Evolutionary conservation across 2,329 filamentous ascomycete genomes (phyloP), one percentile per base, ranked within the genome.

Genomic region (Endoconidiophora laricicola): DNA sequence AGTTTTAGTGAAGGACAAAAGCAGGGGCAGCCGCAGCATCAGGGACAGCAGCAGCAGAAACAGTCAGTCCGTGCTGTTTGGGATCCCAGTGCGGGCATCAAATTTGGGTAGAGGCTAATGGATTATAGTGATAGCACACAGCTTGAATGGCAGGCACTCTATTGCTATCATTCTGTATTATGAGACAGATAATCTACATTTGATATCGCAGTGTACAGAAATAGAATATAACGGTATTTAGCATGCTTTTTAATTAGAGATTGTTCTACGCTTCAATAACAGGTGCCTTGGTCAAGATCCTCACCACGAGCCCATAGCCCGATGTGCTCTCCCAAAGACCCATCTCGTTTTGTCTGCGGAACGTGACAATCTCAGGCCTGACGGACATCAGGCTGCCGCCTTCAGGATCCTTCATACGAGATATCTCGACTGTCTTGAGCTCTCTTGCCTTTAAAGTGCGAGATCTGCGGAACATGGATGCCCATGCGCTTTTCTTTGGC

Each of bases 291-390:
- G 37, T 48, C 38, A 39, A 23, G 16, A 74, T 61, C 1, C 58
- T 61, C 1, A 73, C 62, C 12, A 73, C 66, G 26, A 76, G 60
- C 0, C 65, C 72, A 63, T 66, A 75, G 2, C 72, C 73, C 2
- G 63, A 66, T 54, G 61, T 61, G 29, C 68, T 71, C 57, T 76
- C 71, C 65, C 67, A 71, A 1, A 76, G 59, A 0, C 72, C 72
- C 57, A 76, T 62, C 12, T 67, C 68, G 20, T 71, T 76, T 58
- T 73, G 66, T 43, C 58, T 58, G n/a, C 72, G 58, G 51, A 76
- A 74, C 0, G 69, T 69, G 1, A 73, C 65, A 55, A 73, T 66
- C 45, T 74, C 65, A 0, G 68, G 66, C 23, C 58, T 59, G 2
- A 67, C 66, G 2, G 56, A 59, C 65, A 74, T 70, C 20, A 22